Evolutionary conservation across 2,329 filamentous ascomycete species (phyloP).

Genomic region (Amylocarpus encephaloides): DNA sequence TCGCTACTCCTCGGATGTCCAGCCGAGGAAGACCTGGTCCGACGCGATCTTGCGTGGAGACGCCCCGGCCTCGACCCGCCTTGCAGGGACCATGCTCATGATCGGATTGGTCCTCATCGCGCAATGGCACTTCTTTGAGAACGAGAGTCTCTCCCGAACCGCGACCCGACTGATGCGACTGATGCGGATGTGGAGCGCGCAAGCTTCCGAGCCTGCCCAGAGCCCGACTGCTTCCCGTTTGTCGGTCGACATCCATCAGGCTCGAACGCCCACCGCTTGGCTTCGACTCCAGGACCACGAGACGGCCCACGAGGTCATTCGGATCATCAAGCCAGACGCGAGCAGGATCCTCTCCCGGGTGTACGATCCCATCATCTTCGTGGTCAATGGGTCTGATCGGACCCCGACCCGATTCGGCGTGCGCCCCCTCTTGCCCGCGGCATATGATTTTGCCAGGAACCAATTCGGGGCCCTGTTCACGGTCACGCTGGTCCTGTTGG

Average conservation of each 20-base stretch:
- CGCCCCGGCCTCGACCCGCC: slow-evolving; percentile 62
- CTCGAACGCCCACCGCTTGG: slow-evolving; percentile 71
- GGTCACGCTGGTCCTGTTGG: slow-evolving; percentile 55
- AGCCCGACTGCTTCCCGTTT: slow-evolving; percentile 35
- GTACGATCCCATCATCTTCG: slow-evolving; percentile 68
- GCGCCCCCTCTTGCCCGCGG: slow-evolving; percentile 47
- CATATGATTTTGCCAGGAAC: slow-evolving; percentile 62
- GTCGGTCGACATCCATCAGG: slow-evolving; percentile 62
- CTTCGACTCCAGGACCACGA: slow-evolving; percentile 71
- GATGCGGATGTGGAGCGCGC: slow-evolving; percentile 22
- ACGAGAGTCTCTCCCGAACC: slow-evolving; percentile 40
- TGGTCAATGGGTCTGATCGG: slow-evolving; percentile 62
- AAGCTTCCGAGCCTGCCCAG: slow-evolving; percentile 9
- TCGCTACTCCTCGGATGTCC: slow-evolving; percentile 19
- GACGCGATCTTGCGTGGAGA: slow-evolving; percentile 58
- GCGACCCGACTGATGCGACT: slow-evolving; percentile 35
- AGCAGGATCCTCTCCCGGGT: slow-evolving; percentile 69
- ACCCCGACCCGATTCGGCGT: slow-evolving; percentile 41
- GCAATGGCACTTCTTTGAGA: slow-evolving; percentile 72
- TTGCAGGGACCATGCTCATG: slow-evolving; percentile 69
- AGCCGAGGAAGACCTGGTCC: slow-evolving; percentile 45
- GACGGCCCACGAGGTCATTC: slow-evolving; percentile 69
- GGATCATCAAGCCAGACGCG: slow-evolving; percentile 64
- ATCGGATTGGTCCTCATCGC: slow-evolving; percentile 65
- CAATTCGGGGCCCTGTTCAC: slow-evolving; percentile 54